These are phyloP conservation scores for Juncus effusus DNA, from an alignment of 176 grass and related monocot genomes.

Conservation along the genomic window DNA sequence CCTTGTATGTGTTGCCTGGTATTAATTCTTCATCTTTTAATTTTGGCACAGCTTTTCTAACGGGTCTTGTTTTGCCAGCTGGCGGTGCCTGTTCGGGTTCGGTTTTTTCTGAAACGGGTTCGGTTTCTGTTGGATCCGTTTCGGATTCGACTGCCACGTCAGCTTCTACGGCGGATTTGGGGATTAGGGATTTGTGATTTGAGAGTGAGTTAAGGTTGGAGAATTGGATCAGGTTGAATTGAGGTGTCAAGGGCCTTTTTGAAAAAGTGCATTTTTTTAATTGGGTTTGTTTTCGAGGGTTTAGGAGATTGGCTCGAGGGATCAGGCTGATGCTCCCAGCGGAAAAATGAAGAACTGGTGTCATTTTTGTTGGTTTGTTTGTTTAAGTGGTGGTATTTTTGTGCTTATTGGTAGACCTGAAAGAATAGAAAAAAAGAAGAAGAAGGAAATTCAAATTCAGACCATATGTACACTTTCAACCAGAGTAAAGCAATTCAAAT, in stretches of 20 bases:
- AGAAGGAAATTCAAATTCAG: slow-evolving; percentile 1
- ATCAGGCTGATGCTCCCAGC: slow-evolving; percentile 64
- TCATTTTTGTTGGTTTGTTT: slow-evolving; percentile 50
- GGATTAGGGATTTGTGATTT: slow-evolving; percentile 27
- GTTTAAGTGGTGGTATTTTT: background rate
- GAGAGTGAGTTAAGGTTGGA: slow-evolving; percentile 30
- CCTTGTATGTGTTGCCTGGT: slow-evolving; percentile 69
- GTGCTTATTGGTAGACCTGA: slow-evolving; percentile 17
- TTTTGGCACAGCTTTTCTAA: slow-evolving; percentile 61
- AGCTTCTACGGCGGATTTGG: slow-evolving; percentile 33
- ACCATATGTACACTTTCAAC: background rate
- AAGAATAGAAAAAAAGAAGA: slow-evolving; percentile 15
- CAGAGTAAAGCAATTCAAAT: no score
- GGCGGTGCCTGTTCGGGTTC: slow-evolving; percentile 27
- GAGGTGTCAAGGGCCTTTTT: slow-evolving; percentile 42
- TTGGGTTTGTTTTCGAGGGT: slow-evolving; percentile 39
- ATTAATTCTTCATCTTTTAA: slow-evolving; percentile 74
- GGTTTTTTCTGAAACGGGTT: slow-evolving; percentile 36
- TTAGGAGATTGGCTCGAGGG: slow-evolving; percentile 48
- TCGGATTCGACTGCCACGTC: slow-evolving; percentile 55
- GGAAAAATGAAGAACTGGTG: slow-evolving; percentile 62
- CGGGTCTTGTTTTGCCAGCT: slow-evolving; percentile 43
- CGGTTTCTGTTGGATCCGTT: slow-evolving; percentile 49
- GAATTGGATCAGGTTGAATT: slow-evolving; percentile 43
- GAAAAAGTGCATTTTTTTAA: slow-evolving; percentile 46